These are phyloP conservation scores for Echites panduratus DNA, from an alignment of 257 asterid species.

Conservation along the genomic window DNA sequence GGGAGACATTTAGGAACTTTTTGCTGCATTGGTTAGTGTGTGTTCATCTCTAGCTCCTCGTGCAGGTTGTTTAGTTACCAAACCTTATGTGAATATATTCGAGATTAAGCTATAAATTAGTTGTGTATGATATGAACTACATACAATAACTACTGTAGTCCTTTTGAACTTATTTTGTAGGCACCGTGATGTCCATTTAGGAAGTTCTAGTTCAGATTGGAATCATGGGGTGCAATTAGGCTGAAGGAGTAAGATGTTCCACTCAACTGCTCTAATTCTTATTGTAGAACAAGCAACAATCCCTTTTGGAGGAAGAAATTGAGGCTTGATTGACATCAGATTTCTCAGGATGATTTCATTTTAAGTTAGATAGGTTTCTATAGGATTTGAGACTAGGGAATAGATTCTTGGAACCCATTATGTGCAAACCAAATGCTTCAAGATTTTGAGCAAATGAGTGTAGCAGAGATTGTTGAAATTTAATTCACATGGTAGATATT, in stretches of 20 bases:
- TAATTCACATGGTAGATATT: neutral
- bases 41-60: neutral
- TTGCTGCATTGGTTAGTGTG: neutral
- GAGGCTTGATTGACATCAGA: neutral
- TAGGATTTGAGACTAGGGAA: neutral
- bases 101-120: neutral
- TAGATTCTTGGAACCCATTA: neutral
- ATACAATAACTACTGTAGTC: neutral
- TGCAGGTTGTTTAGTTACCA: neutral
- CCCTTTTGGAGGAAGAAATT: neutral
- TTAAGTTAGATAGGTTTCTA: neutral
- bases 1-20: neutral
- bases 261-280: neutral
- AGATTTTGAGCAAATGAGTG: neutral
- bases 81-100: neutral
- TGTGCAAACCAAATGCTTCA: neutral
- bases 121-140: neutral
- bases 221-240: neutral
- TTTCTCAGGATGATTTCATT: neutral
- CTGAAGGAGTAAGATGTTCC: neutral
- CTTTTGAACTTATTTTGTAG: neutral
- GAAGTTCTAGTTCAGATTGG: neutral
- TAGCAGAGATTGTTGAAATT: neutral
- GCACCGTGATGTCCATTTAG: slow-evolving; percentile 5
- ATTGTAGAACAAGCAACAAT: neutral